Evolutionary conservation across 106 monocot species (phyloP), one percentile per base, ranked within the genome.

Genomic region (Allium fistulosum): DNA sequence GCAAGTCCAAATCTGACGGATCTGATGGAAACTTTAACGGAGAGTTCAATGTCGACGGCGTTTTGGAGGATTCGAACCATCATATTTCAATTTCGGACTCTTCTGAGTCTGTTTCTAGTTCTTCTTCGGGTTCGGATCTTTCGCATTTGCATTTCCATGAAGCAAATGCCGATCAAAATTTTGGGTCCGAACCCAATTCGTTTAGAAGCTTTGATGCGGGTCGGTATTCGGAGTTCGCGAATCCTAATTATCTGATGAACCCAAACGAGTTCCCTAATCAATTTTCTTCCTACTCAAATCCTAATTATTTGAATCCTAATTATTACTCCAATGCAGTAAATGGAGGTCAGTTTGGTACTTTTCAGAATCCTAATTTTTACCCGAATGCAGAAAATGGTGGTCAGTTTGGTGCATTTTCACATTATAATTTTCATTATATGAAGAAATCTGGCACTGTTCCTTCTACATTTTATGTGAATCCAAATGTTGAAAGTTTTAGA

Each of bases 341-440:
- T 11, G 58, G 58, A 49, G 66, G 66, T 46, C 58, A 66, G 74
- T 60, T 17, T 46, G 47, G 60, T 11, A 1, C 50, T 11, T 67
- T 16, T 17, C 6, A 11, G 26, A 53, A 67, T 27, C 67, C 67
- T 67, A 67, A 52, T 53, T 67, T 17, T 68, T 75, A 16, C 15
- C 67, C 50, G 7, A 68, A 60, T 68, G 60, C 45, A 11, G 51
- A 50, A 4, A 7, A 9, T 12, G 67, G 26, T 8, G 67, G 52
- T 67, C 67, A 67, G 10, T 61, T 75, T 4, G 37, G 48, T n/a
- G 27, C 48, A 26, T 56, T 53, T 14, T 58, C 69, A 7, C 73
- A 70, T 51, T 70, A 77, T 46, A 73, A 69, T 55, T 84, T 65
- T 68, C 57, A 88, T 63, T 85, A 83, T 74, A 90, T 87, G 90